Evolutionary conservation across 768 basidiomycete species (phyloP).

Genomic region (Rubroboletus pulcherrimus): DNA sequence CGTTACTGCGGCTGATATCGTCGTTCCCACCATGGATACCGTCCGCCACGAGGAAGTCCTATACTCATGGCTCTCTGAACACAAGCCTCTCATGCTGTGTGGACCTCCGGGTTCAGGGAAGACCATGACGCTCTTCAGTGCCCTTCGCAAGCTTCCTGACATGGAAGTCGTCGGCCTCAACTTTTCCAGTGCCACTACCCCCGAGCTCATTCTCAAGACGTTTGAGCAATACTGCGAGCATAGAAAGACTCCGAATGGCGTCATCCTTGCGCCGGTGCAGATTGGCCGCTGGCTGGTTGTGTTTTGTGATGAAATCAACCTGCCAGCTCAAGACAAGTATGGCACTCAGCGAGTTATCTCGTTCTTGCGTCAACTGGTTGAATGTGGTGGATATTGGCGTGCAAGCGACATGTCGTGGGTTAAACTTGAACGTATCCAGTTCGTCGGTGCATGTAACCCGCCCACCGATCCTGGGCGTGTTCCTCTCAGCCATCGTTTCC

Average conservation of each 20-base stretch:
- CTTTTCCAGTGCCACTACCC: conserved; percentile 98
- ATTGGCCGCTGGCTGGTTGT: conserved; percentile 98
- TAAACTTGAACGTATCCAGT: conserved; percentile 96
- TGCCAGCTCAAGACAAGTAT: conserved; percentile 95
- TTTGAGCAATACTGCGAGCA: conserved; percentile 99
- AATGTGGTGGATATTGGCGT: conserved; percentile 92
- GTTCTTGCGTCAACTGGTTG: conserved; percentile 95
- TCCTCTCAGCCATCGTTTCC: conserved; percentile 95
- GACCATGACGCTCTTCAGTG: conserved; percentile 99
- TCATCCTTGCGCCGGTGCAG: conserved; percentile 88
- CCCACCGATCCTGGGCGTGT: conserved; percentile 99
- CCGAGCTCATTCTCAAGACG: conserved; percentile 96
- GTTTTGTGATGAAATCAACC: conserved; percentile 99
- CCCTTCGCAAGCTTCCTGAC: conserved; percentile 93
- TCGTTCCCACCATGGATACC: conserved; percentile 98
- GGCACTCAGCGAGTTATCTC: conserved; percentile 98
- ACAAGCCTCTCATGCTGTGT: conserved; percentile 96
- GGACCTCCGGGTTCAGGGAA: conserved; percentile 99
- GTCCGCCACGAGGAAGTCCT: conserved; percentile 97
- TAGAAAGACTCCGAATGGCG: conserved; percentile 97
- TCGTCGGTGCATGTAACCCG: conserved; percentile 98
- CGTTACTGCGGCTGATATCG: conserved; percentile 93
- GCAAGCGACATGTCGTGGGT: conserved; percentile 96
- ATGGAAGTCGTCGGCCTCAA: conserved; percentile 99
- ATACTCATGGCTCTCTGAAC: conserved; percentile 98